phyloP scores from a whole-genome alignment of 2,329 filamentous ascomycete genomes.

The Botryotinia calthae region DNA sequence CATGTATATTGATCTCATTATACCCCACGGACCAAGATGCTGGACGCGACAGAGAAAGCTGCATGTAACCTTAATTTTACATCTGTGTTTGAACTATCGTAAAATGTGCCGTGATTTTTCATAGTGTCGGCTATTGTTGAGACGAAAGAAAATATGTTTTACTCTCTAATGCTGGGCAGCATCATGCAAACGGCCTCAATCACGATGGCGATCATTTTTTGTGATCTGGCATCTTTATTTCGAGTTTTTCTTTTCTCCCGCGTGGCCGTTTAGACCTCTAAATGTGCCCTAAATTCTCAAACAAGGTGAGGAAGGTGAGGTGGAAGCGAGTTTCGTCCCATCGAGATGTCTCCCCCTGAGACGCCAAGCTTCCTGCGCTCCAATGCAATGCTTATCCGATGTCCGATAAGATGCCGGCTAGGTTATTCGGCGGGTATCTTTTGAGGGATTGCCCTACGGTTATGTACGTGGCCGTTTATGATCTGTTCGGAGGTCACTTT shows the following conservation, averaged over 20 bases:
- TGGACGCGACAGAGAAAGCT: not conserved
- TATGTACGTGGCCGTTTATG: constrained; percentile 5
- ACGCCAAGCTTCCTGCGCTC: constrained; percentile 36
- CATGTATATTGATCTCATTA: constrained; percentile 14
- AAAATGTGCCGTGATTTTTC: not conserved
- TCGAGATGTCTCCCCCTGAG: constrained; percentile 25
- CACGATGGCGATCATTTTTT: not conserved
- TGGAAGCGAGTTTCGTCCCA: constrained; percentile 43
- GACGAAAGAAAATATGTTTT: not conserved
- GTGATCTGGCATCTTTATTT: not conserved
- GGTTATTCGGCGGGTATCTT: constrained; percentile 22
- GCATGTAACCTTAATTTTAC: not conserved
- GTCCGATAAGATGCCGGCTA: constrained; percentile 21
- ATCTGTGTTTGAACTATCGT: not conserved
- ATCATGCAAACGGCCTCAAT: not conserved
- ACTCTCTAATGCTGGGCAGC: not conserved
- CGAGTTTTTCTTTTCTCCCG: not conserved
- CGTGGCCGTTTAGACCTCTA: not conserved
- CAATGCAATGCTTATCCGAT: constrained; percentile 18
- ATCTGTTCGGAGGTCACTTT: not conserved
- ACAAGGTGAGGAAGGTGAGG: constrained; percentile 41
- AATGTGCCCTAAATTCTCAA: constrained; percentile 10
- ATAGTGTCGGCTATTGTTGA: not conserved
- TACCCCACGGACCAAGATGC: not conserved
- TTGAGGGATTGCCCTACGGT: not conserved